Percentiles rank a stretch among this genome's conserved stretches.
phyloP scores from a whole-genome alignment of 345 rosid species.

The Euphorbia peplus region DNA sequence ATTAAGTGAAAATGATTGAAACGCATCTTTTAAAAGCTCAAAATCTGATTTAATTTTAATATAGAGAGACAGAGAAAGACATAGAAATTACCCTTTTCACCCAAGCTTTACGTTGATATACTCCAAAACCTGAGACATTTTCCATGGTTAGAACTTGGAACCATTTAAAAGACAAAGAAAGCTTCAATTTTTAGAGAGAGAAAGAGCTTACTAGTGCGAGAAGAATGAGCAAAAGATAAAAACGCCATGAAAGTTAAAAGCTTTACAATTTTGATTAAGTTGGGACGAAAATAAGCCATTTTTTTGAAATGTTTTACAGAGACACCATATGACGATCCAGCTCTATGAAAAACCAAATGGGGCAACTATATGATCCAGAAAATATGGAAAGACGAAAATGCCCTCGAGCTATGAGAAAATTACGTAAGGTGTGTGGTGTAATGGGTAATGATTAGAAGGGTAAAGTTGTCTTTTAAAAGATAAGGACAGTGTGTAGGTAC shows the following conservation, averaged over 20 bases:
- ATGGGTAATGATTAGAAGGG: neutral
- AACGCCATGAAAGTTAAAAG: constrained; percentile 21
- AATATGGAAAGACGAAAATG: neutral
- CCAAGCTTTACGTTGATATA: constrained; percentile 6
- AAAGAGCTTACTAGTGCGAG: constrained; percentile 22
- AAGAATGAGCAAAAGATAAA: constrained; percentile 20
- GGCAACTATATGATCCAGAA: neutral
- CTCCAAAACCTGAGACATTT: constrained; percentile 20
- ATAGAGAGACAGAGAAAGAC: neutral
- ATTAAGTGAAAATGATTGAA: neutral
- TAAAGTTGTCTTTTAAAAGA: neutral
- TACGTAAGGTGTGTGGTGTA: neutral
- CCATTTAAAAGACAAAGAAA: neutral
- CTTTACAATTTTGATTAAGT: constrained; percentile 18
- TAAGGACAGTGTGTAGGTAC: neutral
- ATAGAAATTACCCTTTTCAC: constrained; percentile 19
- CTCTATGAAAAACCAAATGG: neutral
- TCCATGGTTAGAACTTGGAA: neutral
- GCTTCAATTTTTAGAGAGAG: neutral
- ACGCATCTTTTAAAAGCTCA: no score
- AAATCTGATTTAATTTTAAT: no score
- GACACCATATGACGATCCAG: no score
- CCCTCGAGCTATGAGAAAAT: neutral
- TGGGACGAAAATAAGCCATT: neutral
- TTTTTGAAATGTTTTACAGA: no score